Evolutionary conservation across 2,329 filamentous ascomycete species (phyloP).

Genomic region (Neonectria faginata): DNA sequence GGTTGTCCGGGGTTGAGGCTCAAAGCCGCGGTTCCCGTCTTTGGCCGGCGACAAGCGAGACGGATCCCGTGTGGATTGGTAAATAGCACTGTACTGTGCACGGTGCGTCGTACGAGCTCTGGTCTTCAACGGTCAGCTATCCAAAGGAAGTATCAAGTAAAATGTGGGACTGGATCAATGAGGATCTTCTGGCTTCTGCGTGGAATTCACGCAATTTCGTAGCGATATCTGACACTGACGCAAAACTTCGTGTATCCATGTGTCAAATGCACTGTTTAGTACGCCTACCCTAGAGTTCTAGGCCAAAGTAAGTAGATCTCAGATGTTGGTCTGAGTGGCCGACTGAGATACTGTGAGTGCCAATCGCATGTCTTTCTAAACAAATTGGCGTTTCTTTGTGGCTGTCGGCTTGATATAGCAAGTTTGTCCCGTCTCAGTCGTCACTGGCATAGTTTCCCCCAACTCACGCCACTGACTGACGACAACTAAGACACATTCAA

Average conservation of each 20-base stretch:
- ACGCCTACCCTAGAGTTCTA: no score
- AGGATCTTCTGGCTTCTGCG: neutral
- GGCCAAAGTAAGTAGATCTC: no score
- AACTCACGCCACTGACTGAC: no score
- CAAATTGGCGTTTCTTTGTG: no score
- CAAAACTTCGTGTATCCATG: neutral
- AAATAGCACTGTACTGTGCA: slow-evolving; percentile 9
- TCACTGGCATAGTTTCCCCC: no score
- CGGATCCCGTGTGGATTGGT: slow-evolving; percentile 32
- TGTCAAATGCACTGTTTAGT: neutral
- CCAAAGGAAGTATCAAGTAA: neutral
- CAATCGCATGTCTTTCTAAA: no score
- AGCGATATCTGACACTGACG: neutral
- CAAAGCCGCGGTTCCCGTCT: slow-evolving; percentile 29
- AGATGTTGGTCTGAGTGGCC: no score
- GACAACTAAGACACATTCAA: no score
- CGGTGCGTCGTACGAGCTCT: slow-evolving; percentile 24
- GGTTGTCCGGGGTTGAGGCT: slow-evolving; percentile 29
- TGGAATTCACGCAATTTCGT: neutral
- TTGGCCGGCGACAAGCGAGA: slow-evolving; percentile 44
- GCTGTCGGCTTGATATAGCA: no score
- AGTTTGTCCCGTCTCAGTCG: no score
- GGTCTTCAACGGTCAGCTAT: neutral
- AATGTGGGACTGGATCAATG: neutral
- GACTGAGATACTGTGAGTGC: no score